Evolutionary conservation across 2,329 filamentous ascomycete species (phyloP).

Genomic region (Clonostachys byssicola): DNA sequence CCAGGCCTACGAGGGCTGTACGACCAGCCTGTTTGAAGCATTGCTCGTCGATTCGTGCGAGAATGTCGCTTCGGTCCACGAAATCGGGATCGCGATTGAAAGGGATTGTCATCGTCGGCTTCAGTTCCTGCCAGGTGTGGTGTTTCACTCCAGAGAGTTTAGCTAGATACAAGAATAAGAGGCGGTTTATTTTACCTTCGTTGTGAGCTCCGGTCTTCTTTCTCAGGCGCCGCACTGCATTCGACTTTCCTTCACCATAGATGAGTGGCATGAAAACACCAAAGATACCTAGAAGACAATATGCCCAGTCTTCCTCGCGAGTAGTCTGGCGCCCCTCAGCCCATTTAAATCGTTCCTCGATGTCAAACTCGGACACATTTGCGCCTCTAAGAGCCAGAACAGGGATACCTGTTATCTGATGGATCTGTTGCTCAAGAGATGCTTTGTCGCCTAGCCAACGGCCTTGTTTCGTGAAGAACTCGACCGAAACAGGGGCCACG

Average conservation of each 20-base stretch:
- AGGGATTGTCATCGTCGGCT: neutral
- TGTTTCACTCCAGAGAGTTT: neutral
- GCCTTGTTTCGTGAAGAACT: neutral
- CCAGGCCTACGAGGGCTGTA: neutral
- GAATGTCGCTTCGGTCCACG: neutral
- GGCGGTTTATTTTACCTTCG: neutral
- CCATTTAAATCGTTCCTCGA: slow-evolving; percentile 17
- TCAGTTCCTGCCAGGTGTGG: too few relatives aligned
- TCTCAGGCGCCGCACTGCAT: neutral
- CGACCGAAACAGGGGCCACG: too few relatives aligned
- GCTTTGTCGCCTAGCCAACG: neutral
- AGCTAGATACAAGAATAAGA: too few relatives aligned
- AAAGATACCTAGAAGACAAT: slow-evolving; percentile 19
- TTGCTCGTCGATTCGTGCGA: neutral
- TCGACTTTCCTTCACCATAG: slow-evolving; percentile 15
- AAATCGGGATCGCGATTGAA: slow-evolving; percentile 1
- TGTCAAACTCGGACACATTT: neutral
- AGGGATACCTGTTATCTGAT: neutral
- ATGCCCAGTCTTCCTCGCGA: slow-evolving; percentile 14
- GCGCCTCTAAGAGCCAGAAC: neutral
- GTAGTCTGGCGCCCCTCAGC: slow-evolving; percentile 11
- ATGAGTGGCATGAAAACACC: slow-evolving; percentile 18
- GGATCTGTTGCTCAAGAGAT: neutral
- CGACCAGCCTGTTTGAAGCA: neutral
- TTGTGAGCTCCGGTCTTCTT: neutral